phyloP scores from a whole-genome alignment of 805 yeast genomes.

The Gaillardinia entomophila region DNA sequence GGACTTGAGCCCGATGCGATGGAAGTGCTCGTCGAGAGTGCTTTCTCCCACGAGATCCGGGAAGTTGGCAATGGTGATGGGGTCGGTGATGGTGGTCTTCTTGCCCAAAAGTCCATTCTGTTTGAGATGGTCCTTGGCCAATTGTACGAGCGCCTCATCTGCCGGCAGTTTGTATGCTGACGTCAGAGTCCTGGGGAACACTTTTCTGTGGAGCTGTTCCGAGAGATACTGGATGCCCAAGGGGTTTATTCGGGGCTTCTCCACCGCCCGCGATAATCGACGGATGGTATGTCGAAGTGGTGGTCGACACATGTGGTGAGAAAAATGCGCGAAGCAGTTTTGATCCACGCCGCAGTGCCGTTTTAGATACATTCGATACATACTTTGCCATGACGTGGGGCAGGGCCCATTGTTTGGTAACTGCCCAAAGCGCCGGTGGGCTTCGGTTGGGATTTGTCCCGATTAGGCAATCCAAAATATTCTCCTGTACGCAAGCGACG shows the following conservation, averaged over 20 bases:
- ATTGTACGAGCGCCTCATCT: conserved; percentile 31
- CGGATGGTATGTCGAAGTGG: no score
- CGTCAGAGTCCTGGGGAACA: conserved; percentile 45
- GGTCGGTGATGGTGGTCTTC: conserved; percentile 54
- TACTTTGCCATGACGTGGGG: no score
- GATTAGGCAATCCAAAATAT: no score
- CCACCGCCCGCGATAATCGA: no score
- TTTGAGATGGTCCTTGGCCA: conserved; percentile 56
- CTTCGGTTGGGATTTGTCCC: no score
- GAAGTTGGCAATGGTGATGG: conserved; percentile 50
- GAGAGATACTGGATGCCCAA: conserved; percentile 81
- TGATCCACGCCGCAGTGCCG: no score
- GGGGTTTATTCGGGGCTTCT: conserved; percentile 58
- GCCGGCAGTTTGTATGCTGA: conserved; percentile 21
- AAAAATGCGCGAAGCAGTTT: no score
- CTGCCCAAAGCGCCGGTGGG: no score
- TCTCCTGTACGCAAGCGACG: no score
- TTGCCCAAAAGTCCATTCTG: conserved; percentile 71
- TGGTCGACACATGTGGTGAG: no score
- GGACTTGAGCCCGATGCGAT: conserved; percentile 54
- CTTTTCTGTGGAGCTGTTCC: conserved; percentile 46
- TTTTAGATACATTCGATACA: no score
- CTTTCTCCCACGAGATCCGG: conserved; percentile 69
- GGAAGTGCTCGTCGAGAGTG: conserved; percentile 82
- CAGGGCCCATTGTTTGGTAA: no score